Base-by-base conservation (phyloP, 179 eudicot genomes). In the Sideroxylon spinosum region DNA sequence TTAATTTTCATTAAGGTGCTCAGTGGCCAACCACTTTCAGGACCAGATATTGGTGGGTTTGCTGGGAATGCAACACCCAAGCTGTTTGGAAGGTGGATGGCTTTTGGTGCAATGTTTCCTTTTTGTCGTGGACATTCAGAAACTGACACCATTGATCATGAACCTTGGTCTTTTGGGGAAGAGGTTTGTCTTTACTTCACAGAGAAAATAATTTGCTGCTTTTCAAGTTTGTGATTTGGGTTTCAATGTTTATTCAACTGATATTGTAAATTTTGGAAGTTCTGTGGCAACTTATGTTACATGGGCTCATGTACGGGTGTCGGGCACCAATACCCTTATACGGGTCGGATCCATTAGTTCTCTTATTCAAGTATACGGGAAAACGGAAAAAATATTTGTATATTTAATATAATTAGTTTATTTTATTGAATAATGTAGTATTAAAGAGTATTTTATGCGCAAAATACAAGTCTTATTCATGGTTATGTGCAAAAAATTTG, bases 1-100 rank as follows among this genome's bases (percentile, higher is more conserved):
- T 50, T 52, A 3, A 53, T 20, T 73, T 78, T 72, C 23, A 46
- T 74, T 60, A 90, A 95, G 99, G 89, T 97, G 79, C 89, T 95
- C 74, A 95, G 99, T 79, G 99, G 98, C 61, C 99, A 95, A 87
- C 99, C 99, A 68, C 92, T 93, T 76, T 85, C 97, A 46, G 99
- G 99, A 79, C 99, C 99, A 73, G 99, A 95, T 84, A 92, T 95
- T 79, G 99, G 99, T 84, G 99, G 99, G 17, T 95, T 93, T 86
- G 99, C 93, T 76, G 99, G 97, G 71, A 91, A 95, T 89, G 99
- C 99, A 67, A 89, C 98, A 67, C 96, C 99, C 59, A 93, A 84
- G 83, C 85, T 95, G 69, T 93, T 89, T 92, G 99, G 97, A 81
- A 92, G 97, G 87, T 95, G 99, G 99, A 91, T 95, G 96, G 99